phyloP scores from a whole-genome alignment of 1,284 basidiomycete genomes.

The Rhizoctonia solani region DNA sequence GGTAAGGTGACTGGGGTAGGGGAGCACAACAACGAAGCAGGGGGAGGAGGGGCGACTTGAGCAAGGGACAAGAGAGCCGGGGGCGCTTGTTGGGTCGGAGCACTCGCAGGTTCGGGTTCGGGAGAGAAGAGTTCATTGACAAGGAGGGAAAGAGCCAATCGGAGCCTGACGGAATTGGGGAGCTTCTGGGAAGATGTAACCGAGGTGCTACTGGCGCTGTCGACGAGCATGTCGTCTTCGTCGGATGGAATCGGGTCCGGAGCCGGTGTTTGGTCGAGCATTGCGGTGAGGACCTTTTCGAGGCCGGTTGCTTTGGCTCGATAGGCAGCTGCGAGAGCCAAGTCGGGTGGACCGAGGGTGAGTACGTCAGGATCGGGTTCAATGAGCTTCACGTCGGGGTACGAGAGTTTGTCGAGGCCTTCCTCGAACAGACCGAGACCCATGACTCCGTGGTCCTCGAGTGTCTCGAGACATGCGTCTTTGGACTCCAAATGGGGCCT shows the following conservation, averaged over 20 bases:
- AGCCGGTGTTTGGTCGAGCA: conserved; percentile 72
- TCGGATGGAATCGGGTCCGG: conserved; percentile 54
- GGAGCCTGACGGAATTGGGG: conserved; percentile 77
- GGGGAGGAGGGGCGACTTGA: conserved; percentile 8
- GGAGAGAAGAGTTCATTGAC: conserved; percentile 75
- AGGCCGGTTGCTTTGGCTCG: conserved; percentile 72
- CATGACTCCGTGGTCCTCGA: conserved; percentile 35
- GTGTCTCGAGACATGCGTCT: conserved; percentile 39
- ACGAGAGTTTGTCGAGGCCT: conserved; percentile 29
- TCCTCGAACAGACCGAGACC: conserved; percentile 29
- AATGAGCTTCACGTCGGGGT: conserved; percentile 46
- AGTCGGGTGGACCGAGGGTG: conserved; percentile 47
- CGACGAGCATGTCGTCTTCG: conserved; percentile 45
- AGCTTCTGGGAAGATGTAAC: conserved; percentile 59
- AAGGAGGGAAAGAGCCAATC: conserved; percentile 69
- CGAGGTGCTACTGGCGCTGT: conserved; percentile 47
- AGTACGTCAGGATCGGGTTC: conserved; percentile 65
- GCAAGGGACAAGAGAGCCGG: conserved; percentile 23
- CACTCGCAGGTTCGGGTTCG: conserved; percentile 4
- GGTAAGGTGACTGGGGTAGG: conserved; percentile 11
- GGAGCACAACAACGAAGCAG: background rate
- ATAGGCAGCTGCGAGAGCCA: conserved; percentile 58
- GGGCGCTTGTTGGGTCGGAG: conserved; percentile 18
- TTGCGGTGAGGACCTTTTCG: conserved; percentile 75
- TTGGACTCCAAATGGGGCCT: conserved; percentile 44